Evolutionary conservation across 495 filamentous ascomycete species (phyloP), one percentile per base, ranked within the genome.

Genomic region (Acidiella bohemica): DNA sequence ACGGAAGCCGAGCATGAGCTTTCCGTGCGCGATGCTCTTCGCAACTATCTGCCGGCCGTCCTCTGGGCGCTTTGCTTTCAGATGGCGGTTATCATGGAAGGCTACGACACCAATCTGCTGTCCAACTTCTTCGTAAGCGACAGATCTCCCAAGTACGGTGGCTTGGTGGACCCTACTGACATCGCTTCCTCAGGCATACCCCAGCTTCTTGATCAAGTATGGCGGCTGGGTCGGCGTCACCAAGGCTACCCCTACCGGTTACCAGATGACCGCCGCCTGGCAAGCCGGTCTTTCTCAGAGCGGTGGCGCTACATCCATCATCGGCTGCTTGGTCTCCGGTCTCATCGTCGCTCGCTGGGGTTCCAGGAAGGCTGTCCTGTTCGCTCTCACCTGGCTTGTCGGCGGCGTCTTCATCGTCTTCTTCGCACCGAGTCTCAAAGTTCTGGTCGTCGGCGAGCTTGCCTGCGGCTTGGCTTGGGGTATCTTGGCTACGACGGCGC

Each of bases 21-120:
- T n/a, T 7, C 7, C 14, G 31, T 19, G 7, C 16, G 12, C 7
- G n/a, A 34, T 7, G 31, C 71, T 5, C 71, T 75, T 16, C 31
- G 31, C 9, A 7, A 8, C n/a, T 19, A 34, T 14, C 7, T 7
- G 16, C 12, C 12, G 7, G 31, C 31, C 16, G 31, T 34, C 31
- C 6, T 34, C 17, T 34, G 31, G 31, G 31, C 31, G 7, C 6
- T 34, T 7, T 34, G 7, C 31, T 13, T 8, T 16, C n/a, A 13
- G n/a, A 6, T 34, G 7, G 7, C 7, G 6, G 31, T 34, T 7
- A 34, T 43, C 18, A 41, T 41, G 40, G 40, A 43, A 40, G 32
- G 34, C 23, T 43, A 43, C 34, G 40, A 43, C 28, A 40, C 33
- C n/a, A 41, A 36, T 21, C 40, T 43, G 31, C 36, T 43, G 9